Evolutionary conservation across 225 moss, liverwort and hornwort genomes (phyloP).

Genomic region (Sphagnum tenellum): DNA sequence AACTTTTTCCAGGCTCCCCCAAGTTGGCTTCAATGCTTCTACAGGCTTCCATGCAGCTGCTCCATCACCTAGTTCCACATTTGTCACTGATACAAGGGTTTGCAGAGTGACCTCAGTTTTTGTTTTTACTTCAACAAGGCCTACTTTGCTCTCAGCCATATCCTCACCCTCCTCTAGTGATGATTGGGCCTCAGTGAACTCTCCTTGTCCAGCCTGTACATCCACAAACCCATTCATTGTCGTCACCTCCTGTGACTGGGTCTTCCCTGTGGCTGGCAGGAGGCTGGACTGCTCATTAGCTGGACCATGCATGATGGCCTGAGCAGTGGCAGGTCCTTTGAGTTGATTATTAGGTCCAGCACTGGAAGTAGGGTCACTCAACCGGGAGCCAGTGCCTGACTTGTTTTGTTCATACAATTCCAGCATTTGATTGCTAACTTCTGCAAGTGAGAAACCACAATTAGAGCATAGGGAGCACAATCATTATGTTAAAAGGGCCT

Average conservation of each 20-base stretch:
- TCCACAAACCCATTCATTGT: neutral
- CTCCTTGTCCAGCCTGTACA: slow-evolving; percentile 8
- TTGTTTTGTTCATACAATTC: slow-evolving; percentile 93
- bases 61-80: slow-evolving; percentile 1
- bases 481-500: neutral
- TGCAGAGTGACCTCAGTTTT: neutral
- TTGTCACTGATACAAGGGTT: neutral
- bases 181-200: slow-evolving; percentile 21
- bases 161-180: slow-evolving; percentile 23
- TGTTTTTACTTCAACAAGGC: neutral
- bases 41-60: slow-evolving; percentile 1
- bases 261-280: slow-evolving; percentile 17
- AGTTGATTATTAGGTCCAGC: slow-evolving; percentile 11
- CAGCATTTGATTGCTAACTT: slow-evolving; percentile 95
- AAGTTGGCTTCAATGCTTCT: slow-evolving; percentile 26
- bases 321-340: slow-evolving; percentile 4
- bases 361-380: slow-evolving; percentile 59
- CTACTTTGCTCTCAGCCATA: slow-evolving; percentile 18
- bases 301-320: slow-evolving; percentile 1
- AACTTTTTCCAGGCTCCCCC: slow-evolving; percentile 29
- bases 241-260: slow-evolving; percentile 21
- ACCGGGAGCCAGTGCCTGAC: slow-evolving; percentile 44
- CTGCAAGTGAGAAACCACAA: slow-evolving; percentile 23
- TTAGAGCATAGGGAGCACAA: neutral
- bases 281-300: neutral